A percentile compares a stretch with the other conserved stretches of the same genome.
These are phyloP conservation scores for Curvularia eragrostidis DNA, from an alignment of 2,329 filamentous ascomycete genomes.

Conservation along the genomic window DNA sequence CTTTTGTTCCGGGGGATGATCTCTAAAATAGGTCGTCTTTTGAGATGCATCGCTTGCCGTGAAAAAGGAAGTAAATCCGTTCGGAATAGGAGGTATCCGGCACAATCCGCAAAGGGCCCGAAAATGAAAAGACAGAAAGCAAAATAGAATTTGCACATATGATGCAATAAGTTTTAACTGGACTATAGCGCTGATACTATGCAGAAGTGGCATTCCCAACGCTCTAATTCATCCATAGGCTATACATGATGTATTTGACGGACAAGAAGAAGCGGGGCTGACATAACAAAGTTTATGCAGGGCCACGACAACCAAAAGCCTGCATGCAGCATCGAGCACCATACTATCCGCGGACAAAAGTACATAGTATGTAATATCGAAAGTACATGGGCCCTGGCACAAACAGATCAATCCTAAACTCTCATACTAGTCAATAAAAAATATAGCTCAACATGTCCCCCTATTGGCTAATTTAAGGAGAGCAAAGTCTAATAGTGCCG, in stretches of 20 bases:
- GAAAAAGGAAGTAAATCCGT: conserved; percentile 1
- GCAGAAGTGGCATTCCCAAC: conserved; percentile 1
- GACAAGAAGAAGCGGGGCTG: background rate
- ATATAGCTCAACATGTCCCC: background rate
- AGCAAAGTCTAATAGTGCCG: background rate
- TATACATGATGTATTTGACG: background rate
- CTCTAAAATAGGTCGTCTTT: background rate
- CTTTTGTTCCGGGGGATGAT: conserved; percentile 2
- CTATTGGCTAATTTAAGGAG: background rate
- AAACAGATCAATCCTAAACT: background rate
- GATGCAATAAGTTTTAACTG: background rate
- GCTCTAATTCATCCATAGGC: background rate
- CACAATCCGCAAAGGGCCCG: background rate
- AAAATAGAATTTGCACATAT: background rate
- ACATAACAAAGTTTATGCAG: background rate
- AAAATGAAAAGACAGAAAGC: background rate
- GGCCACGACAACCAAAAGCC: background rate
- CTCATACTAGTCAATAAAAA: background rate
- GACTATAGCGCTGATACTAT: background rate
- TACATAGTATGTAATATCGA: background rate
- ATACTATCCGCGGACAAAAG: background rate
- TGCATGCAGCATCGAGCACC: background rate
- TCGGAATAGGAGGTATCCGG: background rate
- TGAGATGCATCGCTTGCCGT: background rate
- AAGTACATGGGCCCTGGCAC: background rate